phyloP scores from a whole-genome alignment of 2,329 filamentous ascomycete genomes.

The Dissoconium aciculare region DNA sequence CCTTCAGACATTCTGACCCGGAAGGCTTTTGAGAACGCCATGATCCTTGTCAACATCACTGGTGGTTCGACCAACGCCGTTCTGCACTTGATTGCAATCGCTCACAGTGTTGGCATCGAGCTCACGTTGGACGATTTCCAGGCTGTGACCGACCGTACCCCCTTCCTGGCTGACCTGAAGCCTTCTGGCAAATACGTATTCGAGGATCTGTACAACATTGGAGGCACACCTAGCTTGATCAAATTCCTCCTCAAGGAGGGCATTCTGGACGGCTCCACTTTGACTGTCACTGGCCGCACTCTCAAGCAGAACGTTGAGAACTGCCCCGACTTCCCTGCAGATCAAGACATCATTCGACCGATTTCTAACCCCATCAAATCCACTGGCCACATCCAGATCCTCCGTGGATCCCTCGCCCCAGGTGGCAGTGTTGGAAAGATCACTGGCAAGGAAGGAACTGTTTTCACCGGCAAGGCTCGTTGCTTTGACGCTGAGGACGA shows the following conservation, averaged over 20 bases:
- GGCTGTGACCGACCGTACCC: slow-evolving; percentile 34
- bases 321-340: slow-evolving; percentile 47
- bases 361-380: slow-evolving; percentile 54
- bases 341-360: slow-evolving; percentile 57
- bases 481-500: slow-evolving; percentile 56
- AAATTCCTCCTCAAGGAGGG: slow-evolving; percentile 38
- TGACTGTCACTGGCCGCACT: slow-evolving; percentile 38
- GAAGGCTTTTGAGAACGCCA: slow-evolving; percentile 36
- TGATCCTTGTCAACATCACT: slow-evolving; percentile 37
- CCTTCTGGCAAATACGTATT: slow-evolving; percentile 40
- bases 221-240: slow-evolving; percentile 35
- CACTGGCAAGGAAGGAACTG: slow-evolving; percentile 57
- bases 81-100: slow-evolving; percentile 37
- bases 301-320: slow-evolving; percentile 38
- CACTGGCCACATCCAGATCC: slow-evolving; percentile 59
- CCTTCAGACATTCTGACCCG: slow-evolving; percentile 36
- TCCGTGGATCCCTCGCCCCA: slow-evolving; percentile 53
- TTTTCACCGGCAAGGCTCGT: slow-evolving; percentile 53
- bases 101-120: slow-evolving; percentile 36
- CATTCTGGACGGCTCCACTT: slow-evolving; percentile 32
- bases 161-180: slow-evolving; percentile 37
- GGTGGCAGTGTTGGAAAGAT: slow-evolving; percentile 61
- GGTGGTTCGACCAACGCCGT: slow-evolving; percentile 39
- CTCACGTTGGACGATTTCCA: slow-evolving; percentile 39
- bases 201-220: slow-evolving; percentile 44